phyloP scores from a whole-genome alignment of 2,329 filamentous ascomycete genomes.

The Epichloe sibirici region DNA sequence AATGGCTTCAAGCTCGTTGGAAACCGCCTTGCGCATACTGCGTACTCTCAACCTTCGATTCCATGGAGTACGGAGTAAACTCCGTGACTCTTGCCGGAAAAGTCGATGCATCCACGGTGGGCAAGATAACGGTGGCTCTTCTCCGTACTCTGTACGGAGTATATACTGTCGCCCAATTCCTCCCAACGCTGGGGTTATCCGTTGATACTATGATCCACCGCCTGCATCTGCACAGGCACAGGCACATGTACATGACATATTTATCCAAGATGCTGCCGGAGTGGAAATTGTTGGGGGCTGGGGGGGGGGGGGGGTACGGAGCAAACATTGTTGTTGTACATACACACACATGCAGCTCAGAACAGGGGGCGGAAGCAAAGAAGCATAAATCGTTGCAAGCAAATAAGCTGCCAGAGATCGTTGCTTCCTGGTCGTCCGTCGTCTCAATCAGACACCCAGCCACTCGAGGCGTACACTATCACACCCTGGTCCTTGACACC shows the following conservation, averaged over 20 bases:
- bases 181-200: no score
- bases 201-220: no score
- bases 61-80: no score
- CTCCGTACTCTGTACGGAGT: no score
- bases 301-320: not conserved
- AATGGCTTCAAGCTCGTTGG: no score
- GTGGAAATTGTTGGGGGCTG: not conserved
- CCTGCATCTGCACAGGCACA: no score
- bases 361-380: not conserved
- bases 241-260: not conserved
- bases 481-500: no score
- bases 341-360: not conserved
- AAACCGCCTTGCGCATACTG: not conserved
- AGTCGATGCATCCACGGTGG: no score
- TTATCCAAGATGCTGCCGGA: not conserved
- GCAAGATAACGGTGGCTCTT: no score
- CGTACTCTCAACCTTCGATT: no score
- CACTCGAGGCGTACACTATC: not conserved
- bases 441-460: not conserved
- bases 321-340: not conserved
- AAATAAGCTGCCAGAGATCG: not conserved
- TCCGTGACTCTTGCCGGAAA: no score
- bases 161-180: no score
- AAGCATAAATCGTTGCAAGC: conserved; percentile 2
- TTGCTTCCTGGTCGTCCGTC: not conserved